Base-by-base conservation (phyloP, 2,329 filamentous ascomycete genomes). In the Penicillium sp. region DNA sequence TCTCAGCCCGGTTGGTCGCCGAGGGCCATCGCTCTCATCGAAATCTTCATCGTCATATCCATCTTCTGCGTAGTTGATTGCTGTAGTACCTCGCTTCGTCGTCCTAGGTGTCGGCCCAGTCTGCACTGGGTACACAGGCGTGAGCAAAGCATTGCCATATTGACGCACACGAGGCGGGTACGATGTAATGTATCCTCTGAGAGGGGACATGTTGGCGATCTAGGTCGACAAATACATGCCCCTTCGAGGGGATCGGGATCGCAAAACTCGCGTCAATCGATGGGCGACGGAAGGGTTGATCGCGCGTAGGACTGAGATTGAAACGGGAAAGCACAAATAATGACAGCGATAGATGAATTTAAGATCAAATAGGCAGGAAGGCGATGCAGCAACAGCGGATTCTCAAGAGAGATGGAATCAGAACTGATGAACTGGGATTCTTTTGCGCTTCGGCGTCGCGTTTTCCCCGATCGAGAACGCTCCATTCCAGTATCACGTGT, bases 61-160 rank as follows among this genome's bases (percentile, higher is more conserved):
- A 64, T 97, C 91, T 64, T 98, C 93, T 16, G 93, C 91, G 62
- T 98, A 98, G 71, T 96, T 98, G 69, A 97, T 93, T 49, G 91
- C 87, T 21, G 87, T 93, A 2, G 93, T 97, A 42, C 93, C 93
- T 67, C 93, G 85, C 73, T 98, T 97, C 7, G 93, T 97, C n/a
- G 87, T 94, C 62, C 91, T 81, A 56, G 87, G 78, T 44, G 79
- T 72, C 26, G 84, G 79, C 16, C 81, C 83, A 41, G 75, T 74
- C 53, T 83, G 77, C 47, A 81, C 82, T 39, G 78, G 86, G 47
- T 91, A 79, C 47, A 93, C 82, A 23, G 91, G 90, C 16, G 87
- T 87, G 47, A 96, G 79, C 39, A 97, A 81, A 25, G 91, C 87
- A 72, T 97, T 97, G 65, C 85, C 87, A 72, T 94, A 96, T 50